phyloP scores from a whole-genome alignment of 306 rosid genomes.

The Vigna nakashimae region DNA sequence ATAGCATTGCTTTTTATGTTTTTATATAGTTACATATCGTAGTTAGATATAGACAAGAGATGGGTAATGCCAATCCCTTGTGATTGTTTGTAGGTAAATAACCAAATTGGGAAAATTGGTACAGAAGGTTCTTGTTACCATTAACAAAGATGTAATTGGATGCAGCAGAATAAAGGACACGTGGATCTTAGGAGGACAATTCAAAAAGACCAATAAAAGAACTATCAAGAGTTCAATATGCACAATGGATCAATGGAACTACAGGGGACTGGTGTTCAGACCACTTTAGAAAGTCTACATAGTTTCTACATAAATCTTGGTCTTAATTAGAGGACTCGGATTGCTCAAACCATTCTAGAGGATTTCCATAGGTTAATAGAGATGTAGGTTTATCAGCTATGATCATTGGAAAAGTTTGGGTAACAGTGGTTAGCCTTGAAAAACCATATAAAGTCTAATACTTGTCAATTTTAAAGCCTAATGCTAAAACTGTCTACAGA shows the following conservation, averaged over 20 bases:
- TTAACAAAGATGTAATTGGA: background rate
- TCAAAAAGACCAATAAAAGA: constrained; percentile 6
- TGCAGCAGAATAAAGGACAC: background rate
- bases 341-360: background rate
- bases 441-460: too few species aligned
- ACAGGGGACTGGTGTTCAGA: background rate
- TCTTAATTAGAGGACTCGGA: background rate
- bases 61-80: background rate
- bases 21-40: background rate
- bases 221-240: background rate
- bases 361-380: background rate
- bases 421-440: too few species aligned
- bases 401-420: too few species aligned
- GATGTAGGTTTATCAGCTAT: background rate
- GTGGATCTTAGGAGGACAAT: background rate
- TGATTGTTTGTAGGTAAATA: background rate
- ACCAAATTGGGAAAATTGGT: too few species aligned
- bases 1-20: background rate
- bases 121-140: background rate
- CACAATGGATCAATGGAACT: background rate
- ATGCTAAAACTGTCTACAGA: background rate
- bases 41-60: constrained; percentile 3
- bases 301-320: background rate
- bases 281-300: background rate
- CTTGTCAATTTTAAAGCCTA: background rate